Base-by-base conservation (phyloP, 108 stramenopile genomes). In the Pseudonitzschia delicatissima region DNA sequence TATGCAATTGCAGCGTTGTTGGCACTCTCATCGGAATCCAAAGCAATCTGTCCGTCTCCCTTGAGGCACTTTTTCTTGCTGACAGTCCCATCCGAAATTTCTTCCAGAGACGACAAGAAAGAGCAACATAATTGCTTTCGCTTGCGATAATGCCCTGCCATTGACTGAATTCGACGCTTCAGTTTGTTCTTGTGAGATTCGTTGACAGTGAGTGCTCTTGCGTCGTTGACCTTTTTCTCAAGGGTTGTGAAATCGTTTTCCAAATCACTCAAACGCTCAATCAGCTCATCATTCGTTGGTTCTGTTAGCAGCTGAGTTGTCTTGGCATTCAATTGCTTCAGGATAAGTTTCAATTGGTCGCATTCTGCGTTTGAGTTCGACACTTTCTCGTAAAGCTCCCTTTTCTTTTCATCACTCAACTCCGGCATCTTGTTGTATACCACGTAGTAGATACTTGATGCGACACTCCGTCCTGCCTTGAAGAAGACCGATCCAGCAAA, bases 11-110 rank as follows among this genome's bases (percentile, higher is more conserved):
- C 79, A 15, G 73, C 76, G 42, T 77, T 78, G 32, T 80, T 68
- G 21, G 67, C 82, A 2, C 33, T 62, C 53, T 93, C 88, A 42
- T 93, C 91, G 4, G 79, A 33, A 20, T 92, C 91, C 28, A 89
- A 69, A 9, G 81, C 78, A 29, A 93, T 83, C n/a, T 71, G 87
- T 5, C 91, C 91, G 25, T 90, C 88, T 4, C 88, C 87, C 5
- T 36, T 68, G 31, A 85, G 57, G 55, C 82, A 86, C 58, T 93
- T 93, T 62, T 82, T 82, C 62, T 74, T 62, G 44, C 48, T 67
- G 1, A 91, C 62, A 4, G 79, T 69, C 15, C 89, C 88, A 29
- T 86, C 86, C 4, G 83, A 84, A 35, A 64, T 60, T 49, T 87
- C 86, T 57, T 87, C 85, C 66, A 86, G 68, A 25, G 31, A 21